Conservation (phyloP, 768 basidiomycete genomes). For the Boletellus ananiceps region DNA sequence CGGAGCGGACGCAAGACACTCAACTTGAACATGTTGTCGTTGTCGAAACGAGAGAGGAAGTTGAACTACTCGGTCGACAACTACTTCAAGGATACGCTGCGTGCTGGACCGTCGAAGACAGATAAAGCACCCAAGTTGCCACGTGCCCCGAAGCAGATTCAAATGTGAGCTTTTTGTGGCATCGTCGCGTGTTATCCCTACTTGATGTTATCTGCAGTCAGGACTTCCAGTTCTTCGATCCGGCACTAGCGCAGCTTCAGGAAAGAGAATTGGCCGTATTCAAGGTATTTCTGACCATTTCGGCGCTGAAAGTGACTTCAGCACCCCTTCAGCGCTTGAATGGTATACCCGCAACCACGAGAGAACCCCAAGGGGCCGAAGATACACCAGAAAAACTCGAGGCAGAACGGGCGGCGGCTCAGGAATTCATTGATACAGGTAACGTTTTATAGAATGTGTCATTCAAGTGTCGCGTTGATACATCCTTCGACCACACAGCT, state of each 20-base stretch:
- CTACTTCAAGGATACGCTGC: constrained; percentile 91
- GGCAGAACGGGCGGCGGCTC: constrained; percentile 71
- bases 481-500: constrained; percentile 42
- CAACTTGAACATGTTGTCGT: constrained; percentile 73
- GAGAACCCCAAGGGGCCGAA: constrained; percentile 64
- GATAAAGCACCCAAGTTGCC: constrained; percentile 83
- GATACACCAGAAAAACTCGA: constrained; percentile 85
- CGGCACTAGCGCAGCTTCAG: constrained; percentile 72
- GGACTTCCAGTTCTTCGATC: constrained; percentile 97
- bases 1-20: constrained; percentile 66
- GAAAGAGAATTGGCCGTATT: constrained; percentile 81
- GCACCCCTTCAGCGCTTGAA: constrained; percentile 49
- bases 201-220: constrained; percentile 46
- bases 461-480: background rate
- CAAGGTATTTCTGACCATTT: constrained; percentile 43
- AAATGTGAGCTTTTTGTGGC: constrained; percentile 51
- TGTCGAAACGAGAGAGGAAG: constrained; percentile 92
- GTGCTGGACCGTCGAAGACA: constrained; percentile 69
- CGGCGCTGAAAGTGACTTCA: background rate
- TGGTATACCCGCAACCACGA: constrained; percentile 56
- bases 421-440: constrained; percentile 88
- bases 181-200: background rate
- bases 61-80: constrained; percentile 91
- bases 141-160: constrained; percentile 82
- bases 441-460: background rate